Conservation (phyloP, 2,329 filamentous ascomycete genomes). For the Cyanodermella asteris region DNA sequence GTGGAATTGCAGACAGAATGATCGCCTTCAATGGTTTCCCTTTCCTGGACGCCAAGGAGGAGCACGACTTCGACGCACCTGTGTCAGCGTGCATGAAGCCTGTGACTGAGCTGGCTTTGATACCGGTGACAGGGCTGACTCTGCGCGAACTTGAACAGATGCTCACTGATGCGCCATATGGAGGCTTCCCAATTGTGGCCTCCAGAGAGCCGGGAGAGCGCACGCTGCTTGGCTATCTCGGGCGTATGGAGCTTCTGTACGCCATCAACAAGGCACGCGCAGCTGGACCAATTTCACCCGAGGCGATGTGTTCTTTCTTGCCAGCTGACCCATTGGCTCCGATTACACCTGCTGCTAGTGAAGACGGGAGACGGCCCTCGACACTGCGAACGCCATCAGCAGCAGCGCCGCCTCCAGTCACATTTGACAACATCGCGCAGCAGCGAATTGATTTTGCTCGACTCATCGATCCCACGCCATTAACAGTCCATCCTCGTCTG, state of each 20-base stretch:
- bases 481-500: conserved; percentile 75
- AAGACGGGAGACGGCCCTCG: no score
- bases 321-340: no score
- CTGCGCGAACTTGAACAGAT: conserved; percentile 58
- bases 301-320: conserved; percentile 59
- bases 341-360: conserved; percentile 28
- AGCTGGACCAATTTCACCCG: conserved; percentile 41
- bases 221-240: conserved; percentile 69
- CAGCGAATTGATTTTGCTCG: conserved; percentile 56
- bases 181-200: conserved; percentile 83
- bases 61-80: conserved; percentile 86
- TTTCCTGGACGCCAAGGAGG: conserved; percentile 91
- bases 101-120: conserved; percentile 46
- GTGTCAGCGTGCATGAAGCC: conserved; percentile 82
- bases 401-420: conserved; percentile 22
- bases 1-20: conserved; percentile 92
- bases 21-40: conserved; percentile 98
- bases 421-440: conserved; percentile 38
- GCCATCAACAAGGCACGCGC: conserved; percentile 62
- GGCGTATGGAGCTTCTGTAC: conserved; percentile 75
- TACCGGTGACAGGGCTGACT: conserved; percentile 53
- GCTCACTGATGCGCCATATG: conserved; percentile 57
- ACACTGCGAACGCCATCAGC: conserved; percentile 12
- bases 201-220: no score
- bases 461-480: conserved; percentile 73